Evolutionary conservation across 2,329 filamentous ascomycete species (phyloP).

Genomic region (Penicillium decumbens): DNA sequence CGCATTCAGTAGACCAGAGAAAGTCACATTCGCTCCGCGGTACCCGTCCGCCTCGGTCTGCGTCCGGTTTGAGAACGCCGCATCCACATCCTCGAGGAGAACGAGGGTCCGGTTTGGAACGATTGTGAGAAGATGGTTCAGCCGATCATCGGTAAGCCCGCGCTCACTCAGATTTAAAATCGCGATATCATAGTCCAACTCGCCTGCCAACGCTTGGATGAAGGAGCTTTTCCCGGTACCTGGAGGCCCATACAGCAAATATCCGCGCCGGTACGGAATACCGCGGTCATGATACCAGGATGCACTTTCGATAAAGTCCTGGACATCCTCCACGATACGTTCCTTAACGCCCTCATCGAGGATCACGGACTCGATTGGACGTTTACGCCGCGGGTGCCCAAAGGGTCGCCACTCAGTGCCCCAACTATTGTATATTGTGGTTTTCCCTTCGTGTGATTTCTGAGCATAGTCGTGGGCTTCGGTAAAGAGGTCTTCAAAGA

Average conservation of each 20-base stretch:
- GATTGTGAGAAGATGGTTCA: conserved; percentile 81
- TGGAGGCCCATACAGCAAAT: conserved; percentile 81
- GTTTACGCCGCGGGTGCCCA: conserved; percentile 77
- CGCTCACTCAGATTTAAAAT: conserved; percentile 86
- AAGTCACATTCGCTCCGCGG: conserved; percentile 81
- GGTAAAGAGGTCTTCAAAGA: conserved; percentile 84
- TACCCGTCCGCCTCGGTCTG: conserved; percentile 78
- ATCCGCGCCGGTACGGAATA: conserved; percentile 85
- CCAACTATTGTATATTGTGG: conserved; percentile 79
- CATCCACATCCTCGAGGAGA: conserved; percentile 84
- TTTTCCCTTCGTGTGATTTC: conserved; percentile 83
- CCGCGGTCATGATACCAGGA: conserved; percentile 93
- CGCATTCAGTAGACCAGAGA: conserved; percentile 81
- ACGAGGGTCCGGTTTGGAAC: conserved; percentile 77
- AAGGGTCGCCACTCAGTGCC: conserved; percentile 81
- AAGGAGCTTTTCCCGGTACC: conserved; percentile 94
- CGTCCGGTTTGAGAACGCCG: conserved; percentile 72
- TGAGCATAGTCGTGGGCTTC: conserved; percentile 79
- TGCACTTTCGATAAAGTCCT: conserved; percentile 72
- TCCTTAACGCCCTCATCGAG: conserved; percentile 80
- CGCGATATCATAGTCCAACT: conserved; percentile 85
- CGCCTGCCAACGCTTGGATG: conserved; percentile 90
- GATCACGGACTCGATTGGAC: conserved; percentile 82
- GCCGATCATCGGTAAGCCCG: conserved; percentile 81
- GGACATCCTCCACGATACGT: conserved; percentile 70